These are phyloP conservation scores for Kwoniella shandongensis DNA, from an alignment of 768 basidiomycete species.

Conservation along the genomic window DNA sequence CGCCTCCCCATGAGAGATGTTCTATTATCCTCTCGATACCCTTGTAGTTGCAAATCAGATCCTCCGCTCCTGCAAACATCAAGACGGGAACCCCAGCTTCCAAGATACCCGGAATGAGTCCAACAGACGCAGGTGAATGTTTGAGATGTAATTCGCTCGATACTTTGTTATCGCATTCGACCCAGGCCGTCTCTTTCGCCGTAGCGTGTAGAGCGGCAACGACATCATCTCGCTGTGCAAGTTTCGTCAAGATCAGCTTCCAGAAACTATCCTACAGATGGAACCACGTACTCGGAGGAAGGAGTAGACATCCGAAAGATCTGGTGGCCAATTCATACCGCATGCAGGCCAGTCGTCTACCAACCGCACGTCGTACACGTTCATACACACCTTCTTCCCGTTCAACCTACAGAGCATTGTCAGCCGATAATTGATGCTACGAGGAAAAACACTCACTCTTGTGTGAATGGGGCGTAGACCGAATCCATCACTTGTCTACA, in stretches of 20 bases:
- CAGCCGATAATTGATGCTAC: not conserved
- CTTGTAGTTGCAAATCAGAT: constrained; percentile 93
- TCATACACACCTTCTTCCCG: constrained; percentile 74
- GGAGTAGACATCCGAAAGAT: constrained; percentile 68
- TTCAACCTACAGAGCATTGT: constrained; percentile 59
- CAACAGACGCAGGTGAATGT: constrained; percentile 67
- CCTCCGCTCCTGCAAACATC: constrained; percentile 92
- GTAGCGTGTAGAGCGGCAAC: constrained; percentile 77
- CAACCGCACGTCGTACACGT: constrained; percentile 92
- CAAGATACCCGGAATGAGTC: constrained; percentile 73
- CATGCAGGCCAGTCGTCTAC: constrained; percentile 82
- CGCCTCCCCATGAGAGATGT: constrained; percentile 80
- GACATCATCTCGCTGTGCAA: constrained; percentile 71
- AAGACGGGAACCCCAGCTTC: constrained; percentile 74
- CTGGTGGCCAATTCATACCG: constrained; percentile 97
- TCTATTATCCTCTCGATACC: constrained; percentile 85
- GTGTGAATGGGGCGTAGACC: constrained; percentile 53
- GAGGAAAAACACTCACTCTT: constrained; percentile 50
- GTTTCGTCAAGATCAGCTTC: not conserved
- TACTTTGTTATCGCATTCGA: constrained; percentile 75
- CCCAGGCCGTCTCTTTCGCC: constrained; percentile 75
- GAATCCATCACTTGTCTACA: constrained; percentile 65
- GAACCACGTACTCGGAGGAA: constrained; percentile 69
- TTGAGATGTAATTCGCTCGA: constrained; percentile 63
- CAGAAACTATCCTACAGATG: not conserved